Conservation (phyloP, 2,329 filamentous ascomycete genomes). For the Apiospora sp. region DNA sequence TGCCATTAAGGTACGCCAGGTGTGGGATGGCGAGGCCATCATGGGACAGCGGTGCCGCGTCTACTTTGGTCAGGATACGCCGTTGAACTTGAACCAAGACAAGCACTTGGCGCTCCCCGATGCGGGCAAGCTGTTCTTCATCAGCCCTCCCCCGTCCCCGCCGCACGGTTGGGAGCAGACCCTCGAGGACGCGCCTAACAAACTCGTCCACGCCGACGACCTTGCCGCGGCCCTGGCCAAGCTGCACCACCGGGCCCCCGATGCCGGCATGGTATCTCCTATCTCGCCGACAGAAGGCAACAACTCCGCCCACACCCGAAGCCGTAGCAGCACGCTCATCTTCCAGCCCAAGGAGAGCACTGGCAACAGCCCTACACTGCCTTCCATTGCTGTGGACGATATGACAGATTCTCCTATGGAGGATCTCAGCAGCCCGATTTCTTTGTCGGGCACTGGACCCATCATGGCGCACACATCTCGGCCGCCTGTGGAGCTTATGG, state of each 20-base stretch:
- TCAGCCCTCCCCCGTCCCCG: slow-evolving; percentile 72
- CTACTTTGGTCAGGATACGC: slow-evolving; percentile 72
- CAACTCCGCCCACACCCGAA: slow-evolving; percentile 50
- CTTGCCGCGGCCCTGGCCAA: slow-evolving; percentile 71
- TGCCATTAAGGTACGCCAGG: slow-evolving; percentile 73
- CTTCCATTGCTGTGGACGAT: slow-evolving; percentile 73
- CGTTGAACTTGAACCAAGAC: slow-evolving; percentile 58
- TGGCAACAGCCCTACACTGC: slow-evolving; percentile 62
- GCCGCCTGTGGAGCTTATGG: slow-evolving; percentile 72
- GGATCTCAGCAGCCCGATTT: slow-evolving; percentile 46
- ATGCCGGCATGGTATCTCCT: slow-evolving; percentile 40
- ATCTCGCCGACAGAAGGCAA: slow-evolving; percentile 50
- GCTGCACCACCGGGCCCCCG: slow-evolving; percentile 56
- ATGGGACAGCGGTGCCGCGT: slow-evolving; percentile 74
- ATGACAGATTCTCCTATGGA: slow-evolving; percentile 65
- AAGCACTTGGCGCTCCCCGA: slow-evolving; percentile 72
- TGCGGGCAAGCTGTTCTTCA: slow-evolving; percentile 76
- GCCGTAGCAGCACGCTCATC: slow-evolving; percentile 71
- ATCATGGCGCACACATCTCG: slow-evolving; percentile 67
- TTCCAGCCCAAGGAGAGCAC: slow-evolving; percentile 65
- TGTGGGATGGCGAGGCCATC: slow-evolving; percentile 78
- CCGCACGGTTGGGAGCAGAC: slow-evolving; percentile 76
- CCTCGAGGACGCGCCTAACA: slow-evolving; percentile 74
- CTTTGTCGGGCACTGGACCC: slow-evolving; percentile 49
- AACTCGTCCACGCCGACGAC: slow-evolving; percentile 73